These are phyloP conservation scores for Clonostachys sp. DNA, from an alignment of 2,329 filamentous ascomycete genomes.

Conservation along the genomic window DNA sequence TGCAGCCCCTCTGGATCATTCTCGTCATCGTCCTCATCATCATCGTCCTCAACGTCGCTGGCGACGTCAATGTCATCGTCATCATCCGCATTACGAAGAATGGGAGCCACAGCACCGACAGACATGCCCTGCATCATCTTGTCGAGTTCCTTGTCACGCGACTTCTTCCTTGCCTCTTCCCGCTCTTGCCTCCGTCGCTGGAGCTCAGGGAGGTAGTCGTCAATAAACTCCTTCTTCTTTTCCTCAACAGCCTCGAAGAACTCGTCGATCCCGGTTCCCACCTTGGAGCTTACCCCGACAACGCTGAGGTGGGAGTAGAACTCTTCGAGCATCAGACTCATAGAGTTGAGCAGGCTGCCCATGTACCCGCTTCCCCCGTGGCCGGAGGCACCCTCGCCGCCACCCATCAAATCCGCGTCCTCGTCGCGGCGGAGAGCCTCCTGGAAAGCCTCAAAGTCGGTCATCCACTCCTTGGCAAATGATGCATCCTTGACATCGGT, in stretches of 20 bases:
- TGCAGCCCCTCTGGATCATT: constrained; percentile 64
- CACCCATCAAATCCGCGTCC: constrained; percentile 69
- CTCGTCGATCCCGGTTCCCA: constrained; percentile 84
- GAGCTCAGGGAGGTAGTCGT: constrained; percentile 88
- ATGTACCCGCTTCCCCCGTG: constrained; percentile 88
- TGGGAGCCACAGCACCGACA: constrained; percentile 21
- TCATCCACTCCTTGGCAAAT: constrained; percentile 99
- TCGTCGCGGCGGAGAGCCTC: constrained; percentile 78
- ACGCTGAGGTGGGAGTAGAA: constrained; percentile 94
- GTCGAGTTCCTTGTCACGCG: constrained; percentile 76
- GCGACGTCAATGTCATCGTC: constrained; percentile 44
- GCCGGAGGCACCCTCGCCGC: constrained; percentile 57
- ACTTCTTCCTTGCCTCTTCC: constrained; percentile 67
- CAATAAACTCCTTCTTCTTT: constrained; percentile 83
- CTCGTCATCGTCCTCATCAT: constrained; percentile 55
- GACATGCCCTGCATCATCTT: constrained; percentile 94
- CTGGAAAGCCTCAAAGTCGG: constrained; percentile 95
- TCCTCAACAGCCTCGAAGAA: constrained; percentile 88
- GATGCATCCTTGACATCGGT: constrained; percentile 88
- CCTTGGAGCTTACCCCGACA: constrained; percentile 89
- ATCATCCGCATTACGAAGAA: constrained; percentile 23
- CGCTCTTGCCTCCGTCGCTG: constrained; percentile 72
- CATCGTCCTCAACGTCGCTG: constrained; percentile 54
- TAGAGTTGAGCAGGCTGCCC: constrained; percentile 91
- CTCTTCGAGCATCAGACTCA: constrained; percentile 96